These are phyloP conservation scores for Agarophyton chilense DNA, from an alignment of 23 red algal species.

Conservation along the genomic window DNA sequence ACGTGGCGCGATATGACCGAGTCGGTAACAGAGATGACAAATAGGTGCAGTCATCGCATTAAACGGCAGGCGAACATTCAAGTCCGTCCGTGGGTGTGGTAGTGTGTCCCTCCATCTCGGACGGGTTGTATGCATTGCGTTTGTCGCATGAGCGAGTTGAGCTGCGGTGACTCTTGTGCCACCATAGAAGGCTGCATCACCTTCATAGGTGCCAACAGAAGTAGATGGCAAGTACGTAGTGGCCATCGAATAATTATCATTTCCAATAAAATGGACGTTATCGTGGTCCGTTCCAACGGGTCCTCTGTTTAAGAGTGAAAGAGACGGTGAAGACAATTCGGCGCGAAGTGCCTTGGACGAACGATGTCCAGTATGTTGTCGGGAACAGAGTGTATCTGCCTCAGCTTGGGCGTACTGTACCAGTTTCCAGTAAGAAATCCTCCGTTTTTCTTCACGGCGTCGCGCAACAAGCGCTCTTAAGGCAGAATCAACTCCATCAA, in stretches of 20 bases:
- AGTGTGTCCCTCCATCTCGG: neutral
- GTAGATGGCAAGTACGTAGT: too few species aligned
- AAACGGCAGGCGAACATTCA: neutral
- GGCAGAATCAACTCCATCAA: neutral
- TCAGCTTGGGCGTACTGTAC: neutral
- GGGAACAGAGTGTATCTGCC: neutral
- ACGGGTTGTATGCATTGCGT: neutral
- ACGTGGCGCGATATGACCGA: slow-evolving; percentile 6
- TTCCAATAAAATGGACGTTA: too few species aligned
- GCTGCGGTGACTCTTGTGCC: too few species aligned
- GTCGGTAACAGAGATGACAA: slow-evolving; percentile 18
- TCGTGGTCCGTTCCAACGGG: too few species aligned
- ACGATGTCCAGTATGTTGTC: neutral
- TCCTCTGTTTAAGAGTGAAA: neutral
- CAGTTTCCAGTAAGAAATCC: neutral
- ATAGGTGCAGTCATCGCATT: neutral
- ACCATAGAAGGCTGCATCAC: too few species aligned
- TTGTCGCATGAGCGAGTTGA: too few species aligned
- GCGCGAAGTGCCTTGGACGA: too few species aligned
- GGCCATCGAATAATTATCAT: too few species aligned
- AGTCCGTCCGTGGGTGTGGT: neutral
- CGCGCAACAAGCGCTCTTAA: neutral
- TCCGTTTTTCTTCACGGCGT: neutral
- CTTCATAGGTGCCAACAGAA: too few species aligned
- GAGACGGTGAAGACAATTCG: too few species aligned